Evolutionary conservation across 768 basidiomycete species (phyloP).

Genomic region (Panellus pusillus): DNA sequence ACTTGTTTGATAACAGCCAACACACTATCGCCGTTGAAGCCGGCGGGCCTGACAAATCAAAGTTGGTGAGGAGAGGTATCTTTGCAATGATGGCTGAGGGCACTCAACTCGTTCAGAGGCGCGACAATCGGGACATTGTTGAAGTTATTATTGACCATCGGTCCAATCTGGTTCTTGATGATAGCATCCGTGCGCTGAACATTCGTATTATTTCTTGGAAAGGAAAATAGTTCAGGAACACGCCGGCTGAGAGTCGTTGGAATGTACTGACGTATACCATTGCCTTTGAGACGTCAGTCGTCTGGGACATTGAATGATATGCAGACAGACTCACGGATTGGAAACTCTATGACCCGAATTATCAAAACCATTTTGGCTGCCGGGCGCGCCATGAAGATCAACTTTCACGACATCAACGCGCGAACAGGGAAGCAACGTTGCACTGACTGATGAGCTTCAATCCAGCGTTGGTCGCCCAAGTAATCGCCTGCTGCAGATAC

Average conservation of each 20-base stretch:
- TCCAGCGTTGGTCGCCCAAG: slow-evolving; percentile 68
- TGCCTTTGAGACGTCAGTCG: slow-evolving; percentile 29
- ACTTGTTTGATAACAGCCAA: slow-evolving; percentile 50
- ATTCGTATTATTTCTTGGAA: slow-evolving; percentile 46
- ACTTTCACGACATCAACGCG: slow-evolving; percentile 27
- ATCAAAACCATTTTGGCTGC: slow-evolving; percentile 85
- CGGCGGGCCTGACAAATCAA: slow-evolving; percentile 62
- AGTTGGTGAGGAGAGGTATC: background rate
- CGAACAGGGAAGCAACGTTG: too few relatives aligned
- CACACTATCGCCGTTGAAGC: slow-evolving; percentile 54
- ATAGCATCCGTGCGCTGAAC: slow-evolving; percentile 66
- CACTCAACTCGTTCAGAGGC: slow-evolving; percentile 72
- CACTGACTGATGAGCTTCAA: slow-evolving; percentile 62
- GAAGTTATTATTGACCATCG: slow-evolving; percentile 54
- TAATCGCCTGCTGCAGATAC: slow-evolving; percentile 64
- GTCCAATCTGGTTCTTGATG: slow-evolving; percentile 56
- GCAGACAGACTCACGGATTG: slow-evolving; percentile 45
- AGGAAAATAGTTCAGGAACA: too few relatives aligned
- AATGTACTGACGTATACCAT: slow-evolving; percentile 53
- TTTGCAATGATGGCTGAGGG: background rate
- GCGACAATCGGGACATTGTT: slow-evolving; percentile 67
- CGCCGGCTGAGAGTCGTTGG: too few relatives aligned
- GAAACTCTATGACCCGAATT: slow-evolving; percentile 71
- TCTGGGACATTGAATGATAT: slow-evolving; percentile 1
- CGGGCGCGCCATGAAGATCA: slow-evolving; percentile 77